Base-by-base conservation (phyloP, 179 eudicot genomes). In the Pouteria campechiana region DNA sequence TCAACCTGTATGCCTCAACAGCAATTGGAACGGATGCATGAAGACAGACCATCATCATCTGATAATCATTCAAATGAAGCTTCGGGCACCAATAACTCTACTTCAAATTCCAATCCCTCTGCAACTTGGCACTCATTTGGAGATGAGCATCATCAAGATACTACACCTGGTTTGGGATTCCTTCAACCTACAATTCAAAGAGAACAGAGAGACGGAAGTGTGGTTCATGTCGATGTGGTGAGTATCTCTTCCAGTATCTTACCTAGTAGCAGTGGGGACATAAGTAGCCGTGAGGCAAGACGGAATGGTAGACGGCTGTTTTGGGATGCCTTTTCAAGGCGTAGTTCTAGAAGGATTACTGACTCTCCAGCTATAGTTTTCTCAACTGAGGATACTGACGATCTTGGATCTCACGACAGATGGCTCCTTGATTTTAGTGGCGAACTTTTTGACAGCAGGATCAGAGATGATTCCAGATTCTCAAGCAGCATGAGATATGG, bases 261-360 rank as follows among this genome's bases (percentile, higher is more conserved):
- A 35, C 63, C 88, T 52, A 64, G 50, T 51, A 60, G 45, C 63
- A 57, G 60, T 46, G 46, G 68, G 50, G 77, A 71, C 37, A 54
- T 51, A 51, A 68, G 60, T 63, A 58, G 62, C 40, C 60, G 51
- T 34, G 84, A 79, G 48, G 60, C 69, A 27, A 68, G 85, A 64
- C 47, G 76, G 50, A 74, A 69, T 52, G 67, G 73, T 55, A 73
- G 88, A 61, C 57, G 83, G 46, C 66, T 66, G 47, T 76, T 73
- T 43, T 70, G 81, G 94, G 82, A 83, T 66, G 68, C 82, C 17
- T 74, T 83, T 39, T 64, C 94, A 35, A 74, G 75, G 64, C 82
- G 68, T 13, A 70, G 56, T 46, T 76, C 78, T 24, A 73, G 83
- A 64, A 72, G 83, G 64, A 66, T 50, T 25, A 54, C 55, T 59